Evolutionary conservation across 176 grass and related monocot genomes (phyloP).

Genomic region (Oryza meridionalis): DNA sequence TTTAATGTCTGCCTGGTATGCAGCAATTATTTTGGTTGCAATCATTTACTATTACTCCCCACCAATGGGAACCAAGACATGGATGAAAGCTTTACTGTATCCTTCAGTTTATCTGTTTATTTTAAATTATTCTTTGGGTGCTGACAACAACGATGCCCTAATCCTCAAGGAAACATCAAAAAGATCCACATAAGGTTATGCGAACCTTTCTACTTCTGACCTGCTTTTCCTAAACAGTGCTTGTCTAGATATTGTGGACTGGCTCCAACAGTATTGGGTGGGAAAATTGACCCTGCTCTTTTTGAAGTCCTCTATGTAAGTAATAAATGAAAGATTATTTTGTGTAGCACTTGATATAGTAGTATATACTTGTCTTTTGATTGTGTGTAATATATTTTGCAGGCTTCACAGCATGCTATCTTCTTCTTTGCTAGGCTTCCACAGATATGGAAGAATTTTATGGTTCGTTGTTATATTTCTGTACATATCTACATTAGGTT

Average conservation of each 20-base stretch:
- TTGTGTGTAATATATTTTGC: slow-evolving; percentile 31
- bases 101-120: slow-evolving; percentile 41
- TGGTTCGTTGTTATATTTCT: slow-evolving; percentile 46
- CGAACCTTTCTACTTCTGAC: neutral
- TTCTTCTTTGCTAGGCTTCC: slow-evolving; percentile 97
- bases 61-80: slow-evolving; percentile 70
- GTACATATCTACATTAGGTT: neutral
- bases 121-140: slow-evolving; percentile 1
- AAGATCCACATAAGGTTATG: slow-evolving; percentile 6
- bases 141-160: neutral
- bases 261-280: slow-evolving; percentile 79
- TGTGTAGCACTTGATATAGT: neutral
- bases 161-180: slow-evolving; percentile 11
- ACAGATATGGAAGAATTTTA: slow-evolving; percentile 97
- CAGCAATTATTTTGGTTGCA: slow-evolving; percentile 87
- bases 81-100: slow-evolving; percentile 90
- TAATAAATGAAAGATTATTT: slow-evolving; percentile 16
- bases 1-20: slow-evolving; percentile 40
- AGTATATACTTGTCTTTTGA: slow-evolving; percentile 7
- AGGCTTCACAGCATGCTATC: slow-evolving; percentile 93
- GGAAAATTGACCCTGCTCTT: slow-evolving; percentile 87
- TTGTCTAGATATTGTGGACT: slow-evolving; percentile 78
- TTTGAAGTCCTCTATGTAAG: slow-evolving; percentile 96
- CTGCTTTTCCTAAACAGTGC: slow-evolving; percentile 54
- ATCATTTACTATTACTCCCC: slow-evolving; percentile 94